Base-by-base conservation (phyloP, 345 rosid genomes). In the Salix exigua region DNA sequence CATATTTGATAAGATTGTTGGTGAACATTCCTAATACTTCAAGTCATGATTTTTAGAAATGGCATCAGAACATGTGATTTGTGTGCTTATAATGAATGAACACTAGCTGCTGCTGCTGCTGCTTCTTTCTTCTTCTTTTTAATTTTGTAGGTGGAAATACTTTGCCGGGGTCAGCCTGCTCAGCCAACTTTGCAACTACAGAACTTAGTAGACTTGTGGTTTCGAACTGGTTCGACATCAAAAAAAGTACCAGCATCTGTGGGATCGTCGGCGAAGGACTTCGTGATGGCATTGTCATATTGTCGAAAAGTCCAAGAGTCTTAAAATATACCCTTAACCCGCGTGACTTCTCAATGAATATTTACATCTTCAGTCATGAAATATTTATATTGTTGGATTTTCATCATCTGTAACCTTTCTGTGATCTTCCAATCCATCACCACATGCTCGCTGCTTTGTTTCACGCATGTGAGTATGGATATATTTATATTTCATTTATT, bases 201-300 rank as follows among this genome's bases (percentile, higher is more conserved):
- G 70, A 85, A 82, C 79, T 70, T 96, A 73, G 87, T 92, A 13
- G 94, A 96, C 73, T 73, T 81, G 79, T 96, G 99, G 97, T 73
- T 90, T 68, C 87, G 82, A 76, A 86, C 80, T 46, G 79, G 86
- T 11, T 75, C 94, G 18, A 83, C 86, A 23, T 72, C 91, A 13
- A 88, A 88, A 44, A 86, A 78, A 30, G 83, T 91, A 48, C 42
- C 83, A 11, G 89, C 91, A 53, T 75, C 80, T 0, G 68, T 89
- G 21, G 99, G 99, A 72, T 89, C 94, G 2, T 89, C 97, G 1
- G 97, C 97, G 1, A 87, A 91, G 85, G 98, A 89, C 71, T 93
- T 86, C 65, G 85, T 89, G 33, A 91, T 93, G 96, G 93, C 90
- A 69, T 87, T 95, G 75, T 85, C 80, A 3, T 93, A 93, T 75